Evolutionary conservation across 768 basidiomycete genomes (phyloP), one percentile per base, ranked within the genome.

Genomic region (Naganishia friedmannii): DNA sequence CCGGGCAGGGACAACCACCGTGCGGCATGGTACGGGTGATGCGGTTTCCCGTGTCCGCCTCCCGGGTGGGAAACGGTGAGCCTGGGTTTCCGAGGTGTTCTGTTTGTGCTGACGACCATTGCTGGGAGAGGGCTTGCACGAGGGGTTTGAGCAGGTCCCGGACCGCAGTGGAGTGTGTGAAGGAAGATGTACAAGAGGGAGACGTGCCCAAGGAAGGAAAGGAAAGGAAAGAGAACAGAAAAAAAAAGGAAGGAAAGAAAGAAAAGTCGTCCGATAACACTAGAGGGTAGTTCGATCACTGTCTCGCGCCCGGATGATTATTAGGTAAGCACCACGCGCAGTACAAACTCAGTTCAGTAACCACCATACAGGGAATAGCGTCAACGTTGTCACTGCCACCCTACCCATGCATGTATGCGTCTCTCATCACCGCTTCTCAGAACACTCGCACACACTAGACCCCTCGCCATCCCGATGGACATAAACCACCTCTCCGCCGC

Each of bases 1-100:
- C 68, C 68, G 26, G 68, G 68, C 19, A 69, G 23, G 23, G 68
- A 69, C 23, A 60, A 21, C 68, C 63, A 70, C 1, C 69, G 69
- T 9, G 68, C 51, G 10, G 37, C n/a, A 10, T 37, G 32, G 42
- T 23, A 37, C 31, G 51, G 53, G 26, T 10, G 37, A n/a, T 39
- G 39, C 8, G 60, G 60, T 42, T 63, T 63, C 21, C 23, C 42
- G 60, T 63, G 60, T 5, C 23, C 34, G 5, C 57, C 57, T 21
- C 42, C n/a, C 12, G 48, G 48, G 12, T 51, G 48, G 48, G 48
- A 51, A 7, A 26, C 23, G 60, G 42, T 63, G 42, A 63, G 19
- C 12, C 39, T 2, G 60, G 21, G 39, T 29, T 42, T 63, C 4
- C 60, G 60, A 19, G 60, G 60, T 15, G 60, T 63, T n/a, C 60